phyloP scores from a whole-genome alignment of 345 rosid genomes.

The Turritis glabra region DNA sequence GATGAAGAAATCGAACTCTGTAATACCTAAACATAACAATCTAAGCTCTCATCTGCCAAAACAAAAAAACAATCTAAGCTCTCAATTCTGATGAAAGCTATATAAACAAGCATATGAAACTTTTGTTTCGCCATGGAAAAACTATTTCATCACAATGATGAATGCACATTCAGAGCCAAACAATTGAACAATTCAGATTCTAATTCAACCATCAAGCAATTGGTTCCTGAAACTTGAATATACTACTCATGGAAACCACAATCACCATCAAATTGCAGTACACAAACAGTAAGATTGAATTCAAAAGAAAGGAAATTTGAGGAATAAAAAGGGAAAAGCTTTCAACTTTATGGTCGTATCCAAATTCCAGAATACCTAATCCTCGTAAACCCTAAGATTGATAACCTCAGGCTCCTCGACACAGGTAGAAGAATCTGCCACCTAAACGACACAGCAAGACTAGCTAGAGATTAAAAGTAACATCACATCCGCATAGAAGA shows the following conservation, averaged over 20 bases:
- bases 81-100: background rate
- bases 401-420: background rate
- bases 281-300: background rate
- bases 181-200: background rate
- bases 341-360: conserved; percentile 9
- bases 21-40: conserved; percentile 10
- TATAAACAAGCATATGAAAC: background rate
- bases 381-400: conserved; percentile 20
- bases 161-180: conserved; percentile 4
- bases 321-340: background rate
- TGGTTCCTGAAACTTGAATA: background rate
- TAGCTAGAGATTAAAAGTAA: background rate
- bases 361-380: background rate
- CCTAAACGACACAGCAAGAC: background rate
- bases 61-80: background rate
- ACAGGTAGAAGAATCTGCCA: conserved; percentile 8
- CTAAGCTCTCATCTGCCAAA: conserved; percentile 12
- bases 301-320: background rate
- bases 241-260: background rate
- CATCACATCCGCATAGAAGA: background rate
- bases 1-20: background rate
- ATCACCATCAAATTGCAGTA: conserved; percentile 3
- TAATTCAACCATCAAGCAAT: conserved; percentile 15
- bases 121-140: background rate
- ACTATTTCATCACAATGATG: background rate